Conservation (phyloP, 495 filamentous ascomycete genomes). For the Tuber borchii region DNA sequence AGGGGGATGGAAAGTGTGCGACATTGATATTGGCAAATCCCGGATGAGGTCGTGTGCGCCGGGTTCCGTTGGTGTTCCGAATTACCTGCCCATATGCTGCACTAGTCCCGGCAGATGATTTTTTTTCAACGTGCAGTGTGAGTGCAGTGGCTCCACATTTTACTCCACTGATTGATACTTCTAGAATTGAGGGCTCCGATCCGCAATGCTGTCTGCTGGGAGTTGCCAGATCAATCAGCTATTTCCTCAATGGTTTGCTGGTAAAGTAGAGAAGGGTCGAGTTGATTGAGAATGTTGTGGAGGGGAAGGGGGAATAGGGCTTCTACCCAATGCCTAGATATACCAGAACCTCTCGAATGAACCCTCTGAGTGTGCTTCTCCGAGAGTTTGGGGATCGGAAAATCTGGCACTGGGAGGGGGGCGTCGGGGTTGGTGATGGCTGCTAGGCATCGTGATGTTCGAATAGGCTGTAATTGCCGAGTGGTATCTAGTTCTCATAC, state of each 20-base stretch:
- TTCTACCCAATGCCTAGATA: background rate
- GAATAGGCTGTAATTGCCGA: background rate
- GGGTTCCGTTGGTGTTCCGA: background rate
- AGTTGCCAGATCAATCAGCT: background rate
- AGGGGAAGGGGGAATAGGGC: background rate
- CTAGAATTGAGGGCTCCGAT: background rate
- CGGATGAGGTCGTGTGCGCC: background rate
- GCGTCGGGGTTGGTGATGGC: background rate
- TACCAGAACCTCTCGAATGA: background rate
- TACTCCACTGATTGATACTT: background rate
- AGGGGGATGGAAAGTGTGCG: background rate
- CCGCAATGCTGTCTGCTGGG: background rate
- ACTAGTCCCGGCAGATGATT: background rate
- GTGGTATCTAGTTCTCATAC: background rate
- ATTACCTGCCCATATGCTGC: background rate
- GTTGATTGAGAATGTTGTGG: background rate
- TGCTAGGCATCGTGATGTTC: background rate
- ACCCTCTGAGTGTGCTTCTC: background rate
- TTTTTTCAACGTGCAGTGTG: background rate
- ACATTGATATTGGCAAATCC: background rate
- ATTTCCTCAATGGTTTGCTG: background rate
- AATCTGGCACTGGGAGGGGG: background rate
- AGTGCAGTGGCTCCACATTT: conserved; percentile 2
- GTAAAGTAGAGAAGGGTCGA: background rate
- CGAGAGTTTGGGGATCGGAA: background rate